These are phyloP conservation scores for Onygenales sp. DNA, from an alignment of 2,329 filamentous ascomycete genomes.

Conservation along the genomic window DNA sequence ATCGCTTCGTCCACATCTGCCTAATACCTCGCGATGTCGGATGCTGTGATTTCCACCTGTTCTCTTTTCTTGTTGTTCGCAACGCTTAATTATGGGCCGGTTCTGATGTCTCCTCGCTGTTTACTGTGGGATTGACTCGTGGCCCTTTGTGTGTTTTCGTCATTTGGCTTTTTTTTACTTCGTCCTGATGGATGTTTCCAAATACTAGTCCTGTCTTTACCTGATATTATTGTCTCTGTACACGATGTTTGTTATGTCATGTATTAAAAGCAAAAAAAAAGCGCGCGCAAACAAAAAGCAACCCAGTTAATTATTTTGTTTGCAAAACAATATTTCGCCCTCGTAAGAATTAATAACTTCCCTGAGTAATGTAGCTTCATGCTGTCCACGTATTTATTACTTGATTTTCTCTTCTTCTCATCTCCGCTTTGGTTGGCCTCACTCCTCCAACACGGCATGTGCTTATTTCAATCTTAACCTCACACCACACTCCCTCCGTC, in stretches of 20 bases:
- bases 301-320: too few relatives aligned
- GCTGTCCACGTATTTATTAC: too few relatives aligned
- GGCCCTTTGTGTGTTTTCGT: slow-evolving; percentile 19
- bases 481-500: too few relatives aligned
- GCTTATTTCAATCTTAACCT: too few relatives aligned
- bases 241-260: background rate
- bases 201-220: background rate
- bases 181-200: background rate
- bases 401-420: too few relatives aligned
- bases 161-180: slow-evolving; percentile 2
- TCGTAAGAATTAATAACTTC: too few relatives aligned
- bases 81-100: slow-evolving; percentile 23
- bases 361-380: too few relatives aligned
- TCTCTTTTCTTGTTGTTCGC: slow-evolving; percentile 5
- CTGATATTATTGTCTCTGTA: background rate
- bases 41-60: background rate
- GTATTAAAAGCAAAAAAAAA: background rate
- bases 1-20: background rate
- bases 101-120: slow-evolving; percentile 42
- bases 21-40: background rate
- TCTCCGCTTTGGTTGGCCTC: too few relatives aligned
- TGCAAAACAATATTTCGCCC: too few relatives aligned
- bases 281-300: background rate
- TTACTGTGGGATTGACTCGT: slow-evolving; percentile 39
- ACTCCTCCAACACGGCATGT: too few relatives aligned